phyloP scores from a whole-genome alignment of 306 rosid species.

The Sophora flavescens region DNA sequence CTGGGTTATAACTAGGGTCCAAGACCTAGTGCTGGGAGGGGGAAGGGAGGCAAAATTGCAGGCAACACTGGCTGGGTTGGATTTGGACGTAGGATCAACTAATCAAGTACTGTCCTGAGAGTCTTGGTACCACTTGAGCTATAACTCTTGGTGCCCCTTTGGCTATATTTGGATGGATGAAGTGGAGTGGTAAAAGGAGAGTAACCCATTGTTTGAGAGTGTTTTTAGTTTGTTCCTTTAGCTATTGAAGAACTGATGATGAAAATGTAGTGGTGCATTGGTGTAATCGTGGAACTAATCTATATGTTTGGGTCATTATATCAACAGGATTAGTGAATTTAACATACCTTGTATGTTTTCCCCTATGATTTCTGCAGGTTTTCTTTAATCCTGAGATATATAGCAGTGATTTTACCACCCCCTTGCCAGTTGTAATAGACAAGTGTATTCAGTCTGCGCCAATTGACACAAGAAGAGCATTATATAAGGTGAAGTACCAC shows the following conservation, averaged over 20 bases:
- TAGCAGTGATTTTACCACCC: slow-evolving; percentile 80
- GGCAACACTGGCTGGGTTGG: not conserved
- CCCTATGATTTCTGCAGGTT: slow-evolving; percentile 59
- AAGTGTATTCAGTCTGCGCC: slow-evolving; percentile 99
- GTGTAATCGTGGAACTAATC: slow-evolving; percentile 21
- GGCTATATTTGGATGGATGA: not conserved
- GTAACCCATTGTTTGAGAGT: not conserved
- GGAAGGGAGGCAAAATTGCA: slow-evolving; percentile 11
- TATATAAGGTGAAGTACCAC: slow-evolving; percentile 78
- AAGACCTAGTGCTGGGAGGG: slow-evolving; percentile 1
- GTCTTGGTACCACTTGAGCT: slow-evolving; percentile 1
- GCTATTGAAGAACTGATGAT: slow-evolving; percentile 19
- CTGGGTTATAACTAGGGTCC: slow-evolving; percentile 15
- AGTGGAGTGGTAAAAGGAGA: not conserved
- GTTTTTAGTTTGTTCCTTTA: slow-evolving; percentile 22
- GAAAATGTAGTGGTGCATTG: slow-evolving; percentile 37
- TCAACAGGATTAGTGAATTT: slow-evolving; percentile 24
- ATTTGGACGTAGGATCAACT: slow-evolving; percentile 20
- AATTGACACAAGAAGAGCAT: slow-evolving; percentile 95
- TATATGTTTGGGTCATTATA: slow-evolving; percentile 19
- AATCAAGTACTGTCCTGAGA: slow-evolving; percentile 34
- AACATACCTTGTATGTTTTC: slow-evolving; percentile 10
- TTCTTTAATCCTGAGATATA: slow-evolving; percentile 99
- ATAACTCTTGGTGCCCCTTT: not conserved
- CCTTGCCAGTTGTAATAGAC: slow-evolving; percentile 92